phyloP scores from a whole-genome alignment of 768 basidiomycete species.

The Mycena crocata region DNA sequence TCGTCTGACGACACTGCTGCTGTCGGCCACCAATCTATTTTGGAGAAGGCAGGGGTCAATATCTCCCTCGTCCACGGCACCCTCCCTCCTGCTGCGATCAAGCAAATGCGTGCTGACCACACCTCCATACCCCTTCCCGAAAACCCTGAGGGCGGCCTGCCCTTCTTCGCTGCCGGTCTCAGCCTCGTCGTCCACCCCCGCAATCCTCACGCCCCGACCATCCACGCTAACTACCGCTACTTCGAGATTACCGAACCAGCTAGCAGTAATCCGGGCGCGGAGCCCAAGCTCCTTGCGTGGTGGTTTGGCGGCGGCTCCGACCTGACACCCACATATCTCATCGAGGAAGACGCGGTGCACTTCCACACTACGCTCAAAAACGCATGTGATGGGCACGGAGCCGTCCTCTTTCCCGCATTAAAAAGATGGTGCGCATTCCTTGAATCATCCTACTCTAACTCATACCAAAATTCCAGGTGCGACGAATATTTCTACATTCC shows the following conservation, averaged over 20 bases:
- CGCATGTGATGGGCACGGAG: conserved; percentile 81
- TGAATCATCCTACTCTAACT: too few relatives aligned
- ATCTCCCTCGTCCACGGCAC: conserved; percentile 91
- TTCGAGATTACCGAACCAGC: conserved; percentile 85
- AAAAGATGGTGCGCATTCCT: conserved; percentile 98
- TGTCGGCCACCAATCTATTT: conserved; percentile 56
- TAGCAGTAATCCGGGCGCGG: conserved; percentile 41
- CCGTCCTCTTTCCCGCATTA: conserved; percentile 77
- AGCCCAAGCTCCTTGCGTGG: conserved; percentile 82
- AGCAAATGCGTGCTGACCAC: conserved; percentile 96
- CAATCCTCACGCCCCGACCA: conserved; percentile 93
- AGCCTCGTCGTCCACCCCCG: conserved; percentile 94
- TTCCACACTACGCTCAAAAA: conserved; percentile 85
- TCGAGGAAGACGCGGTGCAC: conserved; percentile 85
- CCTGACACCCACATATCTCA: conserved; percentile 93
- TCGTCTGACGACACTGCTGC: conserved; percentile 46
- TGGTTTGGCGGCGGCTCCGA: conserved; percentile 99
- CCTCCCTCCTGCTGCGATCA: conserved; percentile 89
- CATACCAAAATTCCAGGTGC: too few relatives aligned
- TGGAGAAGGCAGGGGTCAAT: conserved; percentile 98
- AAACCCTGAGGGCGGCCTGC: conserved; percentile 67
- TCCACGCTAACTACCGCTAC: conserved; percentile 97
- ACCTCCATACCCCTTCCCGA: conserved; percentile 76
- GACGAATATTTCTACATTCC: conserved; percentile 97
- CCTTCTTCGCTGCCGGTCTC: conserved; percentile 94